Evolutionary conservation across 345 rosid genomes (phyloP).

Genomic region (Citrus reticulata): DNA sequence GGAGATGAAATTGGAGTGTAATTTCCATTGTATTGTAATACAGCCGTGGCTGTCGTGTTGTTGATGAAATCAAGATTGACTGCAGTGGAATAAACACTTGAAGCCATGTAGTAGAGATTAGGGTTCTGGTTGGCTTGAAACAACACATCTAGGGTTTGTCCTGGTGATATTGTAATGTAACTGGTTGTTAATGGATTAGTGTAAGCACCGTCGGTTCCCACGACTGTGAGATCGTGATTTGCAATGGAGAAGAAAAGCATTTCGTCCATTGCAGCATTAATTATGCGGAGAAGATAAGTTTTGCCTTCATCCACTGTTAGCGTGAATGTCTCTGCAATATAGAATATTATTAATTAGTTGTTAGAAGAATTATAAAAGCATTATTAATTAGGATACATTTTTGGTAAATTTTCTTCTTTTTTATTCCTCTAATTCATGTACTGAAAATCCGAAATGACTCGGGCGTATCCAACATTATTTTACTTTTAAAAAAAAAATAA

Average conservation of each 20-base stretch:
- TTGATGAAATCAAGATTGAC: constrained; percentile 13
- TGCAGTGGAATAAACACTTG: constrained; percentile 33
- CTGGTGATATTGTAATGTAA: constrained; percentile 49
- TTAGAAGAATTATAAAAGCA: too few relatives aligned
- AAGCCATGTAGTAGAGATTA: constrained; percentile 41
- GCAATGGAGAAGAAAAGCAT: constrained; percentile 36
- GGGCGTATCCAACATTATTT: not conserved
- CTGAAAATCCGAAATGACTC: too few relatives aligned
- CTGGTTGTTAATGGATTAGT: constrained; percentile 32
- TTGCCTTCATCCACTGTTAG: constrained; percentile 30
- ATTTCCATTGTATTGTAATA: constrained; percentile 31
- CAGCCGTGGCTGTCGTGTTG: constrained; percentile 38
- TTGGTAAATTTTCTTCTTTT: too few relatives aligned
- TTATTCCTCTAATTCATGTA: not conserved
- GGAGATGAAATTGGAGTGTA: constrained; percentile 12
- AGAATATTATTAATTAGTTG: not conserved
- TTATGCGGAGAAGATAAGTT: constrained; percentile 37
- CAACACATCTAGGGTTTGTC: constrained; percentile 52
- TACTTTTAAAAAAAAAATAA: too few relatives aligned
- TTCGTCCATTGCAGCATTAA: constrained; percentile 29
- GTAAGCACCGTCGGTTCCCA: constrained; percentile 47
- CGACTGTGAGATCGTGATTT: constrained; percentile 37
- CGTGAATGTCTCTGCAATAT: constrained; percentile 32
- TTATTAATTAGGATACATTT: too few relatives aligned
- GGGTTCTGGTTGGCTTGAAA: constrained; percentile 40